Evolutionary conservation across 2,329 filamentous ascomycete species (phyloP), one percentile per base, ranked within the genome.

Genomic region (Blastomyces parvus): DNA sequence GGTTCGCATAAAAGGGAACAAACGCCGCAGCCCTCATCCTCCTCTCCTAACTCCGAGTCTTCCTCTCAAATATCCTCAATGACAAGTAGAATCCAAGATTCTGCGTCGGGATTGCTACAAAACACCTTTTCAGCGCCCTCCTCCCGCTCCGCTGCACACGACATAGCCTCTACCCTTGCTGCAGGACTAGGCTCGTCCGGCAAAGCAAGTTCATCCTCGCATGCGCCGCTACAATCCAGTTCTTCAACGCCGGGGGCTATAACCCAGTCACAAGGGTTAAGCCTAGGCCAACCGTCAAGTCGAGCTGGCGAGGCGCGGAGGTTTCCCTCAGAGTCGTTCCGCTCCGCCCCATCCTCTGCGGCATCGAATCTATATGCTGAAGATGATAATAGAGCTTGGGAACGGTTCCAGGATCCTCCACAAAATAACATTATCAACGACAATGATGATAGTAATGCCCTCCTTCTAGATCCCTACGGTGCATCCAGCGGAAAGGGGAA

Each of bases 331-430:
- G 67, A 66, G 58, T 67, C 70, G 2, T 72, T 73, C 57, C 69
- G 70, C 6, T 70, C 70, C 11, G 56, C 64, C 19, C 52, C 44
- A 17, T 46, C 62, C 13, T 11, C 59, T 56, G 63, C 53, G 60
- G 62, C 53, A 56, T 40, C 17, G 30, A 30, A 33, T 17, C 17
- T 53, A 19, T 17, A 14, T 61, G 62, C 46, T 56, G 63, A 52
- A 66, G 69, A 62, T 64, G 64, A 30, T 68, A 68, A 36, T 67
- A 69, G 42, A 61, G 60, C 46, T 62, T 70, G 44, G 58, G 68
- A 70, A 17, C 68, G 69, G 48, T 73, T 73, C 56, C 66, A 68
- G 48, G 60, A 65, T 40, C 64, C 64, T 22, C 46, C 57, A 40
- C 57, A 59, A 40, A 59, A 46, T 22, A 33, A 59, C 57, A 6